Evolutionary conservation across 192 early-diverging fungal genomes (phyloP), one percentile per base, ranked within the genome.

Genomic region (Dissophora globulifera): DNA sequence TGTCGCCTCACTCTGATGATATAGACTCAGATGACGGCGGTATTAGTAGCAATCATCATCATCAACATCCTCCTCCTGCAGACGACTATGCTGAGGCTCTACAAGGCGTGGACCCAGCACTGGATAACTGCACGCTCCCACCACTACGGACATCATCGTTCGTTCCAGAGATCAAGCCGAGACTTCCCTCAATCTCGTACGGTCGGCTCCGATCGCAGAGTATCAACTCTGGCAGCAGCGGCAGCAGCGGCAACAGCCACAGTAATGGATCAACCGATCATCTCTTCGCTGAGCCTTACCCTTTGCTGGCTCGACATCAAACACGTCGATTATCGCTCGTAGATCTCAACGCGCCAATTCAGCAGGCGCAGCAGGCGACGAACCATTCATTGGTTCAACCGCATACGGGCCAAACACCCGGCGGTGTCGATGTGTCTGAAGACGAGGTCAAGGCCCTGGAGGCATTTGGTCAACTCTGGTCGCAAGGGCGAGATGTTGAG

Each of bases 381-480:
- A 43, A 66, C 17, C 58, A 76, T 22, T 67, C 63, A 2, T 26
- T 50, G 10, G 35, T 41, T 3, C 31, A 12, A 15, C 25, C 41
- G 13, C 4, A 31, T 29, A 42, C 5, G 29, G 20, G 19, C 4
- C 42, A 35, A 3, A 16, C 20, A 17, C 55, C 43, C 17, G 50
- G 35, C 26, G 58, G 72, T 2, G 72, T 76, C 13, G 64, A 66
- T 27, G 72, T 76, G 5, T 76, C 72, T 2, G 64, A 67, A 26
- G 72, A 76, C 20, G 72, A 76, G 58, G 62, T 76, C 27, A 58
- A 67, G 29, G 72, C 72, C 0, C 47, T 76, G 17, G 63, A 76
- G 50, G 72, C 72, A 11, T 76, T 76, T 62, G 72, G 72, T n/a
- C 57, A 76, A 26, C 58, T 76, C 9, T 76, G 72, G 72, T 76